Evolutionary conservation across 176 grass and related monocot genomes (phyloP), one percentile per base, ranked within the genome.

Genomic region (Carex cristatella): DNA sequence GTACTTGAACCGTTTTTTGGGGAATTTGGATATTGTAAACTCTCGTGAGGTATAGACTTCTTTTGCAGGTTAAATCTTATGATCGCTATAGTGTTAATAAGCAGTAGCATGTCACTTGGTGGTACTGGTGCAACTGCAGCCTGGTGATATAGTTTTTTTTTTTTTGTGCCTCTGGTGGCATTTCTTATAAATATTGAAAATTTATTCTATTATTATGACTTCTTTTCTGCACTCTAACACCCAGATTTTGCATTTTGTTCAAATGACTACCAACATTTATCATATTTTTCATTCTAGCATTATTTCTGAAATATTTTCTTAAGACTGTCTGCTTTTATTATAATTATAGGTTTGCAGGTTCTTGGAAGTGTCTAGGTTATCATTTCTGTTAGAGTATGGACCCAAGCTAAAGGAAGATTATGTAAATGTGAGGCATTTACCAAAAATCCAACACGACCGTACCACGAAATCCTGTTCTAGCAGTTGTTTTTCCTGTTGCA

Each of bases 21-120:
- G 91, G 46, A 95, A 98, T 89, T 89, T 98, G 87, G 91, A 95
- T 90, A 98, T 98, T 69, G 93, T 98, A 14, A 98, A 98, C 60
- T 98, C 96, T 87, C 83, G 62, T 62, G 96, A 98, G 93, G 96
- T 98, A 98, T 38, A 30, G 68, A 71, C 66, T 42, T 18, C 61
- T 61, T 73, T 87, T 67, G 40, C 79, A 72, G 38, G 27, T 69
- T 55, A 49, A 53, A 48, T 54, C 80, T 86, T 70, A 81, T 42
- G 46, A 85, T 57, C 32, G 35, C 4, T 57, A 78, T 5, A 5
- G 10, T 71, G 16, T 19, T 42, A n/a, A 71, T 7, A 16, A 71
- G 37, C 68, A 44, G 37, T 71, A 18, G 35, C 27, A 18, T 69
- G 67, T 15, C 35, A 69, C 67, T 69, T 69, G 15, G 67, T 69